Base-by-base conservation (phyloP, 148 eudicot species). In the Camellia japonica region DNA sequence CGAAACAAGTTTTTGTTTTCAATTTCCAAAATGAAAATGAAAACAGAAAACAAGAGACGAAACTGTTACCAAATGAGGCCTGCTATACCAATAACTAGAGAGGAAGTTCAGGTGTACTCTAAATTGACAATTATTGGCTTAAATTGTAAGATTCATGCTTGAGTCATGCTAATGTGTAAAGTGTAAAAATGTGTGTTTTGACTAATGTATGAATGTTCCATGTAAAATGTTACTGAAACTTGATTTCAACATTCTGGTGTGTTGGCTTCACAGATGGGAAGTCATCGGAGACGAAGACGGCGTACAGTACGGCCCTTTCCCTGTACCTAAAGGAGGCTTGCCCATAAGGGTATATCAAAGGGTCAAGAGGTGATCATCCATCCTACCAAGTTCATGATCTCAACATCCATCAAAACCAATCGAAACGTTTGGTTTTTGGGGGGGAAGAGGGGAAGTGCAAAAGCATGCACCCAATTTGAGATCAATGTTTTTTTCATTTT, bases 281-380 rank as follows among this genome's bases (percentile, higher is more conserved):
- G 89, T 77, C 2, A 54, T 80, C 46, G 91, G 93, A 80, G 87
- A 88, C 9, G 87, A 85, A 7, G 90, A 91, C 14, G 94, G 91
- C 5, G 82, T 92, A 44, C 87, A 93, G 77, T 91, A 91, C 30
- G 89, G 83, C 18, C 97, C 97, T 6, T 93, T 93, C 69, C 97
- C 97, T 0, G 94, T 93, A 30, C 97, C 97, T 6, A 93, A 86
- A 82, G 75, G 72, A 74, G 97, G 97, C 19, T 83, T 88, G 69
- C 97, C 93, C 0, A 88, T 92, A 41, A 79, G 74, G 51, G 86
- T 93, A 9, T 52, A 83, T 43, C 82, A 76, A 19, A 84, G 67
- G 78, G 46, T 30, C 44, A 63, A 76, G 46, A 52, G 63, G 3
- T 76, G 79, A 75, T 16, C 49, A 75, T 16, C 49, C 13, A 58